phyloP scores from a whole-genome alignment of 2,329 filamentous ascomycete species.

The Trichoderma sp. region DNA sequence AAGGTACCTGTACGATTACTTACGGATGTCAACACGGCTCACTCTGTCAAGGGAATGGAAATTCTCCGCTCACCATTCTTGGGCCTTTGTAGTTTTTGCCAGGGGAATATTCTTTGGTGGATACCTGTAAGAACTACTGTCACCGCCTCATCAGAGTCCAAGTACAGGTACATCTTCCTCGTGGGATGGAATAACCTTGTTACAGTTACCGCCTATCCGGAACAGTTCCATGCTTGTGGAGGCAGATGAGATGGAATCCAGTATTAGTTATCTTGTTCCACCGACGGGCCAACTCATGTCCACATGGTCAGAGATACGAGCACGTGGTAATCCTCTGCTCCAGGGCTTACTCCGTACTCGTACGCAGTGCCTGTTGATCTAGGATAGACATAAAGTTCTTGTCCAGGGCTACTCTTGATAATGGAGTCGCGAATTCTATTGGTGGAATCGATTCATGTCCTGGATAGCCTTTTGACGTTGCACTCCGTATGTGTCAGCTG shows the following conservation, averaged over 20 bases:
- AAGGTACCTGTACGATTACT: not conserved
- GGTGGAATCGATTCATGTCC: not conserved
- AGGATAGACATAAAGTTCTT: not conserved
- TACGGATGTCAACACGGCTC: not conserved
- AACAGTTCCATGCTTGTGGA: not conserved
- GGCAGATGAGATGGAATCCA: not conserved
- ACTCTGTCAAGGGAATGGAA: not conserved
- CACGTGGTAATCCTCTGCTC: not conserved
- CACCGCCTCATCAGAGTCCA: not conserved
- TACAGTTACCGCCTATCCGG: not conserved
- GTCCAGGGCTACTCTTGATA: not conserved
- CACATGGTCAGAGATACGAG: not conserved
- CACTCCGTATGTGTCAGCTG: not conserved
- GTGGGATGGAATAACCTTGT: not conserved
- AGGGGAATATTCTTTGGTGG: not conserved
- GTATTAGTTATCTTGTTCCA: not conserved
- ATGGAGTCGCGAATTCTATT: not conserved
- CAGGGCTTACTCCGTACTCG: not conserved
- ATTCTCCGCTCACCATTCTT: not conserved
- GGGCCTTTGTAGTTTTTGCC: not conserved
- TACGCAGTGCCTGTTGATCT: not conserved
- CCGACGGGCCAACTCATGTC: not conserved
- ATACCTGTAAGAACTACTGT: conserved; percentile 3
- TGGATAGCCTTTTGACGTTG: not conserved
- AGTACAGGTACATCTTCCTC: not conserved